These are phyloP conservation scores for Ogataea corticis DNA, from an alignment of 805 yeast species.

Conservation along the genomic window DNA sequence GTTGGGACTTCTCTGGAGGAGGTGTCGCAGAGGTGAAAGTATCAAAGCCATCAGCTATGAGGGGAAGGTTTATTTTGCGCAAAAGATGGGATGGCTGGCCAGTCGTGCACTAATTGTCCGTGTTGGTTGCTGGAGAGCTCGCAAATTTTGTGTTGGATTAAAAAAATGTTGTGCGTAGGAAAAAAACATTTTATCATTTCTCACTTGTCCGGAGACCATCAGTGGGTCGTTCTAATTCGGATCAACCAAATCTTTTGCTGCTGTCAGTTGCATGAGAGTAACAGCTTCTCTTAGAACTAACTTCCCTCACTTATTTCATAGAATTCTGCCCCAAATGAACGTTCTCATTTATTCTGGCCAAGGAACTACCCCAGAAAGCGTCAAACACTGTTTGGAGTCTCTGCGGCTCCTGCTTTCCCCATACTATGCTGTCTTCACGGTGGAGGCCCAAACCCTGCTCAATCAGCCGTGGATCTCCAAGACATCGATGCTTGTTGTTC, in stretches of 20 bases:
- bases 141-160: no score
- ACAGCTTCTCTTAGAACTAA: neutral
- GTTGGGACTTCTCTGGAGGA: neutral
- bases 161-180: no score
- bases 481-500: slow-evolving; percentile 78
- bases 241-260: no score
- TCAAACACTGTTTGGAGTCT: slow-evolving; percentile 78
- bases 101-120: no score
- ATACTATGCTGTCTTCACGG: slow-evolving; percentile 78
- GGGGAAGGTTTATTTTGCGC: no score
- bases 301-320: neutral
- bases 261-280: neutral
- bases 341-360: slow-evolving; percentile 73
- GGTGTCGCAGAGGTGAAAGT: neutral
- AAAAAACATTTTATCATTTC: no score
- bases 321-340: slow-evolving; percentile 48
- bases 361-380: slow-evolving; percentile 87
- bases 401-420: slow-evolving; percentile 78
- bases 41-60: neutral
- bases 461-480: slow-evolving; percentile 88
- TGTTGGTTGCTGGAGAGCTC: no score
- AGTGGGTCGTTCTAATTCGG: no score
- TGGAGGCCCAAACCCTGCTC: slow-evolving; percentile 58
- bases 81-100: no score
- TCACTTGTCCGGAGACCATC: no score